Percentiles rank a stretch among this genome's conserved stretches.
Evolutionary conservation across 306 rosid genomes (phyloP).

Genomic region (Boehmeria nivea): DNA sequence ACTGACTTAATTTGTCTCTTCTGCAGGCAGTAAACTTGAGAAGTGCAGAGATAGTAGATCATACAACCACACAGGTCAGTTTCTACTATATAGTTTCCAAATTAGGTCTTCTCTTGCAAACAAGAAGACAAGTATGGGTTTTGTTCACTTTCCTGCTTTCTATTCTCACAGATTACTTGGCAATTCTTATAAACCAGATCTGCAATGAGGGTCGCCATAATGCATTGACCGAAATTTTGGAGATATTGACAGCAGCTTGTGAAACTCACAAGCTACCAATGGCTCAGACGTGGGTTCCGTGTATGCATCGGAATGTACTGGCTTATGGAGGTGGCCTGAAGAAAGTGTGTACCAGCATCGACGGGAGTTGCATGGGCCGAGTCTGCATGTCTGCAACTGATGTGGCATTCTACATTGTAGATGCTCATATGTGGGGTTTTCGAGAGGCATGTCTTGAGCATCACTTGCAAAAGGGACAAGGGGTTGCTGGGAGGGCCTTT

Average conservation of each 20-base stretch:
- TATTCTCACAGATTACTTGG: conserved; percentile 78
- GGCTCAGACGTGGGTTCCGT: conserved; percentile 98
- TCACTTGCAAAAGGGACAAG: conserved; percentile 90
- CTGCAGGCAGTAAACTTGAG: conserved; percentile 81
- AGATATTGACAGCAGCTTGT: conserved; percentile 65
- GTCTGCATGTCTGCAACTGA: conserved; percentile 88
- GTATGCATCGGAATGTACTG: conserved; percentile 73
- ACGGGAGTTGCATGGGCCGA: conserved; percentile 74
- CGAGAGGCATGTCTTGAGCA: conserved; percentile 85
- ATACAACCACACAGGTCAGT: conserved; percentile 59
- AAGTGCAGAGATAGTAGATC: conserved; percentile 68
- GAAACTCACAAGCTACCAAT: conserved; percentile 81
- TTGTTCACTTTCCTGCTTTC: conserved; percentile 36
- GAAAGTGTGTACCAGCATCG: conserved; percentile 74
- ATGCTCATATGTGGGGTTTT: conserved; percentile 78
- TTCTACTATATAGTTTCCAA: conserved; percentile 23
- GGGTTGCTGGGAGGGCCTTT: conserved; percentile 83
- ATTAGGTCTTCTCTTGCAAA: conserved; percentile 14
- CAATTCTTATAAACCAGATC: conserved; percentile 80
- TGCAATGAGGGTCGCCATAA: conserved; percentile 75
- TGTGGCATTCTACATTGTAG: conserved; percentile 66
- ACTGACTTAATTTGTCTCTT: conserved; percentile 30
- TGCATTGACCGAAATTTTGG: conserved; percentile 77
- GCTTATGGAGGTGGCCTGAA: conserved; percentile 72
- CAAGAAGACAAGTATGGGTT: conserved; percentile 21